Conservation (phyloP, 495 filamentous ascomycete genomes). For the Podospora pseudocomata region DNA sequence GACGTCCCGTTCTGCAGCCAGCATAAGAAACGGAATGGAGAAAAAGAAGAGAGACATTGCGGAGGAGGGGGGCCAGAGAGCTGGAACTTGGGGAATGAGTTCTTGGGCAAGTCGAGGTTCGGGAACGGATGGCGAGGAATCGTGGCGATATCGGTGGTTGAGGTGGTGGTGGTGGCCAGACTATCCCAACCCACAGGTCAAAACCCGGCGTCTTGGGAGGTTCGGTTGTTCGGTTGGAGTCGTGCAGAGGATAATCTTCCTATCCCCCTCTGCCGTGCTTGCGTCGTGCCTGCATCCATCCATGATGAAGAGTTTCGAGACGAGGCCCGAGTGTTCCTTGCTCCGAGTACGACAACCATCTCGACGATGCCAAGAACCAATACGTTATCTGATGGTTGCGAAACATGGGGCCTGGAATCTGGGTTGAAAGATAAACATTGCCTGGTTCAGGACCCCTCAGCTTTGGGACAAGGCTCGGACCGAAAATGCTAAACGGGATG, state of each 20-base stretch:
- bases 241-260: neutral
- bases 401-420: neutral
- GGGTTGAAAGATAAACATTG: neutral
- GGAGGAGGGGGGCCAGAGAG: neutral
- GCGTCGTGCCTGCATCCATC: neutral
- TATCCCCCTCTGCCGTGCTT: neutral
- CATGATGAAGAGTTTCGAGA: neutral
- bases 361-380: neutral
- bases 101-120: neutral
- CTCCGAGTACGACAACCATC: neutral
- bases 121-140: neutral
- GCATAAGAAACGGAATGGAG: neutral
- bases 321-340: neutral
- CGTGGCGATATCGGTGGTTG: neutral
- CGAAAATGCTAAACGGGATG: neutral
- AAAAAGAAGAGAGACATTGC: neutral
- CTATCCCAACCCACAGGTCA: neutral
- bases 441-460: neutral
- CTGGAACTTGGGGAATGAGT: neutral
- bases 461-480: neutral
- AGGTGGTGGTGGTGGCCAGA: neutral
- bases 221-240: neutral
- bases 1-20: constrained; percentile 7
- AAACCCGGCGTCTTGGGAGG: neutral
- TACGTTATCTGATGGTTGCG: neutral